Conservation (phyloP, 116 monocot genomes). For the Cymodocea nodosa region DNA sequence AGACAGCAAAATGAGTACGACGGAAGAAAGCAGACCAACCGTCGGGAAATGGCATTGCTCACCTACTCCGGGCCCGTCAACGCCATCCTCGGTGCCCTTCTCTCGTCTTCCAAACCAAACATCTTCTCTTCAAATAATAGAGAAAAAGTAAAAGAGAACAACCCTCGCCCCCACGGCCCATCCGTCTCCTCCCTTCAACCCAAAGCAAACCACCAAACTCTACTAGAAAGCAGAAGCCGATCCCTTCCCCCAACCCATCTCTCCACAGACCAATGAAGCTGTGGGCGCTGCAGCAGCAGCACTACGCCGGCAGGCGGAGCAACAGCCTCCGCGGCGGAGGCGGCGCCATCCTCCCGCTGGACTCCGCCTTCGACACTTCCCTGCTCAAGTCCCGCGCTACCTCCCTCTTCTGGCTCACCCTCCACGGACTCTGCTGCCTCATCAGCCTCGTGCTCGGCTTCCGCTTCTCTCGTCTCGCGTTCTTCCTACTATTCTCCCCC, state of each 20-base stretch:
- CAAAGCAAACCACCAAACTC: background rate
- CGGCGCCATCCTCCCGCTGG: background rate
- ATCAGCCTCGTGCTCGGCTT: constrained; percentile 68
- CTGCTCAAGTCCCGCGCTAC: background rate
- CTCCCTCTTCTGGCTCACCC: constrained; percentile 35
- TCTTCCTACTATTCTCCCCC: constrained; percentile 65
- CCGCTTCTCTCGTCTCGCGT: constrained; percentile 70
- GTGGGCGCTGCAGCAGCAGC: background rate
- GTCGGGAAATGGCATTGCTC: no score
- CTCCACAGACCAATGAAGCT: background rate
- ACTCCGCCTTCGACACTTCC: constrained; percentile 1
- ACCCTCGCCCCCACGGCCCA: no score
- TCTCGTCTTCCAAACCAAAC: no score
- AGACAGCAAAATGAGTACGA: no score
- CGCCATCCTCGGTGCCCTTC: no score
- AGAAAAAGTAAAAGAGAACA: no score
- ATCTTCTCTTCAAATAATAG: no score
- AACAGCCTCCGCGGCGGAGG: constrained; percentile 6
- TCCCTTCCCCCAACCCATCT: background rate
- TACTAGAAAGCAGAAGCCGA: background rate
- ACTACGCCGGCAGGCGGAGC: constrained; percentile 16
- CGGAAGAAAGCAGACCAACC: no score
- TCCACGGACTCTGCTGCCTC: constrained; percentile 67
- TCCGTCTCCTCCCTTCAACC: constrained; percentile 3
- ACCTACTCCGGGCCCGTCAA: no score